Evolutionary conservation across 2,329 filamentous ascomycete species (phyloP).

Genomic region (Chaetomium globosum): DNA sequence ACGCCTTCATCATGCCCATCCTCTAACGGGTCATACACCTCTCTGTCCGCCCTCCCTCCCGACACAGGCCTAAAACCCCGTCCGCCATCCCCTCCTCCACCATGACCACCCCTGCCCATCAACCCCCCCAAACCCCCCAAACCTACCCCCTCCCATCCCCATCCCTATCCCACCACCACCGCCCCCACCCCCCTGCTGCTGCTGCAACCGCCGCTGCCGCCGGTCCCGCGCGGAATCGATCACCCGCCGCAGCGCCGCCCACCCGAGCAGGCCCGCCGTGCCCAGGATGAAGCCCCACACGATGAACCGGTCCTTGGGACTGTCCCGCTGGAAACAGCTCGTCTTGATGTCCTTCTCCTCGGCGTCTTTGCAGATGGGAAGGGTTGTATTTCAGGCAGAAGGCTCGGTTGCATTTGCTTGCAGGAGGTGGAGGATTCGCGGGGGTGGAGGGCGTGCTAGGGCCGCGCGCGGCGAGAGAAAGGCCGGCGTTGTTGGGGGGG

Average conservation of each 20-base stretch:
- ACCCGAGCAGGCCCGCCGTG: constrained; percentile 61
- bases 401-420: constrained; percentile 63
- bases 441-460: constrained; percentile 34
- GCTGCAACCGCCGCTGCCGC: not conserved
- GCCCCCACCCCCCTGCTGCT: not conserved
- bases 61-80: not conserved
- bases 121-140: not conserved
- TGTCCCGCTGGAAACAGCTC: constrained; percentile 68
- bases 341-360: constrained; percentile 64
- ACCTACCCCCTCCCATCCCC: not conserved
- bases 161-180: not conserved
- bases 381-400: constrained; percentile 63
- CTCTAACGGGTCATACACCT: constrained; percentile 22
- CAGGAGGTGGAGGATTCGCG: constrained; percentile 54
- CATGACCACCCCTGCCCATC: not conserved
- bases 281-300: constrained; percentile 66
- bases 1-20: constrained; percentile 9
- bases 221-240: constrained; percentile 1
- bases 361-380: constrained; percentile 65
- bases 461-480: constrained; percentile 20
- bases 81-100: not conserved
- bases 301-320: constrained; percentile 67
- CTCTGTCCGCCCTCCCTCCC: constrained; percentile 4
- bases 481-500: constrained; percentile 33
- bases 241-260: constrained; percentile 58